Evolutionary conservation across 441 rosid genomes (phyloP), one percentile per base, ranked within the genome.

Genomic region (Euphorbia corollata): DNA sequence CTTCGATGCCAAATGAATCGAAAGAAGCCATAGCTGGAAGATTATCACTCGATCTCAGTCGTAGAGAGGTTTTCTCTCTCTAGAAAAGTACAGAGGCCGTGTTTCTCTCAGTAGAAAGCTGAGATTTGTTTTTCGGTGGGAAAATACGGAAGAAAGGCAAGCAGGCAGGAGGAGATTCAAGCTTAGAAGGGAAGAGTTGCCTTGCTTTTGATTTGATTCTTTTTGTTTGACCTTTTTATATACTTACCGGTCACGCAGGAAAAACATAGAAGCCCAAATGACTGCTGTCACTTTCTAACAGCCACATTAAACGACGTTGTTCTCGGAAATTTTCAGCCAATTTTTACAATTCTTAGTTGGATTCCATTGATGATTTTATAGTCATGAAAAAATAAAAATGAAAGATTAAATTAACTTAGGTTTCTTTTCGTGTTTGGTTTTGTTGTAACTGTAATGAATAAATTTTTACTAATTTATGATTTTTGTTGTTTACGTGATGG

Each of bases 1-100:
- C 83, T 68, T 80, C 87, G 73, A 73, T 60, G 69, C 82, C 77
- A 69, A 73, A 85, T 18, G 84, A 13, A 73, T 87, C 93, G 64
- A 86, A 81, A n/a, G 92, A 77, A n/a, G 86, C 73, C 86, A 85
- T 85, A 20, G 61, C 38, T 8, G 24, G 13, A 12, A 11, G 5
- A 2, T 11, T 22, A 36, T 19, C 39, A 43, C 38, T 68, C 69
- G 43, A 55, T 56, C 39, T 48, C 68, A 9, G 15, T 43, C 20
- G 20, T n/a, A 3, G 30, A 32, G 22, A 45, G 13, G 3, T 12
- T 34, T n/a, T 57, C 16, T 65, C 59, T 55, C 64, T 61, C 53
- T 62, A 48, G 6, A 66, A 55, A 13, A 41, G 39, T 12, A 13
- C 55, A 43, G 34, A 1, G 20, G 32, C 8, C 2, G 47, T 43